Evolutionary conservation across 306 rosid species (phyloP), one percentile per base, ranked within the genome.

Genomic region (Cicer pinnatifidum): DNA sequence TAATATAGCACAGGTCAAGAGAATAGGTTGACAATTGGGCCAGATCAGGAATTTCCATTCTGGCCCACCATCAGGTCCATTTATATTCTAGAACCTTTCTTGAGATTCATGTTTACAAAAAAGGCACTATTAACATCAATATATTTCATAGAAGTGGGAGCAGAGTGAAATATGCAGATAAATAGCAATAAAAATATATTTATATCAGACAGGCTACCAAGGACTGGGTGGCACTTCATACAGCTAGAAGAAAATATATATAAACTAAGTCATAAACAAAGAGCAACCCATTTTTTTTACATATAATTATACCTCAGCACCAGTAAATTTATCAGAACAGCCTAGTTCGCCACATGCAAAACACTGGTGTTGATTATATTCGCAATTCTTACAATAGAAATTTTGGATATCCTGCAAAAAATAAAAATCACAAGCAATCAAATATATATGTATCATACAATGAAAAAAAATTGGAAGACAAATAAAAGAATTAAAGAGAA

Each of bases 271-370:
- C 67, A 72, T 64, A 35, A 72, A 59, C 57, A 73, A 61, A 69
- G 58, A 74, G 53, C 6, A 71, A 9, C 33, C 43, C 63, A 53
- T 28, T 70, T 47, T 46, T 46, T 39, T 48, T 68, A 40, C 19
- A 48, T n/a, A 9, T 53, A 76, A 68, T 51, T 78, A 67, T 91
- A 94, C 97, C 97, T 94, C 95, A 69, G 96, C 89, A 67, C 85
- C 88, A 0, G 83, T 83, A 80, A 82, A 84, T 76, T 86, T 87
- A 71, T 87, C 90, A 20, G 97, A 94, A 46, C 86, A 86, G 62
- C 99, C 99, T 71, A 91, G 81, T 73, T 77, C 75, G 82, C 99
- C 95, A 66, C 99, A 94, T 68, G 67, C 90, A 80, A 83, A 91
- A 87, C 99, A 94, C 83, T 94, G 97, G 73, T 94, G 99, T 81